Evolutionary conservation across 1,284 basidiomycete genomes (phyloP).

Genomic region (Athelia psychrophila): DNA sequence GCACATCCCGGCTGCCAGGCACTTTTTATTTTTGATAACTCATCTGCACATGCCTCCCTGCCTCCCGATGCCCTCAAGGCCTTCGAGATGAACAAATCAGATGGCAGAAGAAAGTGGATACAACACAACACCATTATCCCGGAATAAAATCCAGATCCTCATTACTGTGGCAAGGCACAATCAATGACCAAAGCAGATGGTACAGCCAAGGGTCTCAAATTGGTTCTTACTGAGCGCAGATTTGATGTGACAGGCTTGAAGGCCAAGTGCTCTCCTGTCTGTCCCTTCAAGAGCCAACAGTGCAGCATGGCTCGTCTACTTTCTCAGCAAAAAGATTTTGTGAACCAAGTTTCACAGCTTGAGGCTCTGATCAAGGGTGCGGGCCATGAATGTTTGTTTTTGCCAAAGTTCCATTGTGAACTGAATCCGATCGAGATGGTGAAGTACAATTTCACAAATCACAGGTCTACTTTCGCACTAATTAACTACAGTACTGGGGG

Average conservation of each 20-base stretch:
- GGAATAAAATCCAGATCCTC: conserved; percentile 18
- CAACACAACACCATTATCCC: conserved; percentile 28
- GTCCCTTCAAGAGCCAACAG: conserved; percentile 18
- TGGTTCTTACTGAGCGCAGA: conserved; percentile 29
- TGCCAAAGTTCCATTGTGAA: conserved; percentile 23
- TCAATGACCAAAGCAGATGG: conserved; percentile 27
- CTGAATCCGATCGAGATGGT: conserved; percentile 13
- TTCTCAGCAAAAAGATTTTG: conserved; percentile 18
- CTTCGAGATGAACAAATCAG: conserved; percentile 29
- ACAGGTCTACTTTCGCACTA: background rate
- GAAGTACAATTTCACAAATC: background rate
- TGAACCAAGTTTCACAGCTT: conserved; percentile 12
- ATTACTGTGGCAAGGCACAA: conserved; percentile 20
- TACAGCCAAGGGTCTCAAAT: conserved; percentile 27
- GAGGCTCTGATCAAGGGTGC: conserved; percentile 7
- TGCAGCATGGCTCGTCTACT: conserved; percentile 22
- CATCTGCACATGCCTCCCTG: conserved; percentile 26
- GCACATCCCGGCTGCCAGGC: conserved; percentile 21
- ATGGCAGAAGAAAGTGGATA: conserved; percentile 19
- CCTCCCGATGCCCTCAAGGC: conserved; percentile 26
- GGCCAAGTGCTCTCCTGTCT: conserved; percentile 28
- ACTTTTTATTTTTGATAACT: conserved; percentile 33
- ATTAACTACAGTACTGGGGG: conserved; percentile 8
- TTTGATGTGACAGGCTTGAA: conserved; percentile 20
- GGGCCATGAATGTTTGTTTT: conserved; percentile 10